phyloP scores from a whole-genome alignment of 257 asterid genomes.

The Coffea canephora region DNA sequence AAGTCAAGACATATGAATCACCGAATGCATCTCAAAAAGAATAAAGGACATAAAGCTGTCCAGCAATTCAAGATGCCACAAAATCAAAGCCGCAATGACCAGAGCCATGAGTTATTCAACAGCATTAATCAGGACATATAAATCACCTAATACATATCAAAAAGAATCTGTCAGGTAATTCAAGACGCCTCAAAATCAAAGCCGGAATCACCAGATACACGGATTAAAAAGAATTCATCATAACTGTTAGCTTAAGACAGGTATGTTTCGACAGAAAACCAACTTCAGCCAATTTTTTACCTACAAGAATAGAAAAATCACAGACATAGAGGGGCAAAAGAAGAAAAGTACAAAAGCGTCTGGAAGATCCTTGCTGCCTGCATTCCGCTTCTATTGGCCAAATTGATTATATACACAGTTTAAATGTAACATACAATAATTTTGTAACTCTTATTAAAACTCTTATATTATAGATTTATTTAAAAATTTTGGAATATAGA shows the following conservation, averaged over 20 bases:
- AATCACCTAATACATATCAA: background rate
- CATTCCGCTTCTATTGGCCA: background rate
- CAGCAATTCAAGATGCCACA: background rate
- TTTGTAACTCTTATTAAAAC: background rate
- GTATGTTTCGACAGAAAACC: background rate
- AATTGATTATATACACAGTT: background rate
- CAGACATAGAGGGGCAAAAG: background rate
- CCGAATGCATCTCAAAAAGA: background rate
- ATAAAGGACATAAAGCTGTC: background rate
- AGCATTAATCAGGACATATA: conserved; percentile 14
- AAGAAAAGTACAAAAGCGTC: background rate
- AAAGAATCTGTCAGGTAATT: background rate
- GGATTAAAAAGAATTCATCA: background rate
- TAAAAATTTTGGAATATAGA: background rate
- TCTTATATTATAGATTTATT: background rate
- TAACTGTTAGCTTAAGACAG: background rate
- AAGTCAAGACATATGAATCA: conserved; percentile 8
- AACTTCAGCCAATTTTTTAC: background rate
- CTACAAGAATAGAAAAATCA: background rate
- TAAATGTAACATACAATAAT: too few species aligned
- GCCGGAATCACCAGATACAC: background rate
- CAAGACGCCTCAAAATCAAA: background rate
- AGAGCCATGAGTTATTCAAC: background rate
- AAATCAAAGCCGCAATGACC: background rate
- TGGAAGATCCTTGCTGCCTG: background rate